Percentiles rank a stretch among this genome's conserved stretches.
These are phyloP conservation scores for Aspergillus latus DNA, from an alignment of 2,329 filamentous ascomycete species.

Conservation along the genomic window DNA sequence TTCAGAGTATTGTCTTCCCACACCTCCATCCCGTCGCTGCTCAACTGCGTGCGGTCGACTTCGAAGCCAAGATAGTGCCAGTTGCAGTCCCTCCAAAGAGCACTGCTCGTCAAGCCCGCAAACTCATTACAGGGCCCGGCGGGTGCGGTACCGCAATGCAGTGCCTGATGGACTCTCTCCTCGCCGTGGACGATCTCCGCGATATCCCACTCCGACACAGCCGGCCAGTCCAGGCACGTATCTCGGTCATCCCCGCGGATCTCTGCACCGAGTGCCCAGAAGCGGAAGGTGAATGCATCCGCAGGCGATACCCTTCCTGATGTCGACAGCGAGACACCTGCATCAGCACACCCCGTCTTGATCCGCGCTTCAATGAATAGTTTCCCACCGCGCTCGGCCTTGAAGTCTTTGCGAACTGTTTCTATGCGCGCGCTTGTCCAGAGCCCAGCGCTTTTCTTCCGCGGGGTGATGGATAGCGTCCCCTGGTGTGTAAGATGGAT, in stretches of 20 bases:
- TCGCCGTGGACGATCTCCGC: slow-evolving; percentile 6
- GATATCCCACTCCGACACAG: slow-evolving; percentile 9
- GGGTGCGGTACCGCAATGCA: slow-evolving; percentile 7
- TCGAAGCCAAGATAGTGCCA: slow-evolving; percentile 15
- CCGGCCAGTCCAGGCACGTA: slow-evolving; percentile 7
- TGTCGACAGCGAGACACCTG: no score
- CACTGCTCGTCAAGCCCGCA: background rate
- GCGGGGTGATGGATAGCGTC: slow-evolving; percentile 2
- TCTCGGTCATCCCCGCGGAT: background rate
- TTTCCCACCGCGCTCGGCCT: slow-evolving; percentile 7
- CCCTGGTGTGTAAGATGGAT: slow-evolving; percentile 1
- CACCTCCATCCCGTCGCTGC: background rate
- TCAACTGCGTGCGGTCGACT: slow-evolving; percentile 3
- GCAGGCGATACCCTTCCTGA: background rate
- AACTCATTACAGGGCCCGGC: slow-evolving; percentile 10
- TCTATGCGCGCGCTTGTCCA: slow-evolving; percentile 11
- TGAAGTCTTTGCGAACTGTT: slow-evolving; percentile 9
- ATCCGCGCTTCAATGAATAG: slow-evolving; percentile 9
- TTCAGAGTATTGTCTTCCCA: slow-evolving; percentile 7
- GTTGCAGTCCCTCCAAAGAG: slow-evolving; percentile 1
- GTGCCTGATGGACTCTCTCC: background rate
- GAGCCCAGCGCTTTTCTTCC: background rate
- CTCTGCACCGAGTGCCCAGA: slow-evolving; percentile 4
- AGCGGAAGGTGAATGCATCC: background rate
- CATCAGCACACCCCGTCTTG: background rate